Evolutionary conservation across 441 rosid species (phyloP), one percentile per base, ranked within the genome.

Genomic region (Populus hybrid): DNA sequence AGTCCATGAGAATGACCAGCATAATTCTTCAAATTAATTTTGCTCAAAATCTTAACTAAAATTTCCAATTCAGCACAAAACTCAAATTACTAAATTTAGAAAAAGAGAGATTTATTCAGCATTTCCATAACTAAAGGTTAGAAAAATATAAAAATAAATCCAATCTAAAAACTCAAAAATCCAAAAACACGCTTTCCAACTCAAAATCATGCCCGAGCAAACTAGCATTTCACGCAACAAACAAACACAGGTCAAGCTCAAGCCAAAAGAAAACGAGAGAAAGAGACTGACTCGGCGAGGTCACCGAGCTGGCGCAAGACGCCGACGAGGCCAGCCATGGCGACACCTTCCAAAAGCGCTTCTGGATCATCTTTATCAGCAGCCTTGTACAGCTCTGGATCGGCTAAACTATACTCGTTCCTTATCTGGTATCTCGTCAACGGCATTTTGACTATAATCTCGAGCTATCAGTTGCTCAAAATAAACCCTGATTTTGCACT

Each of bases 261-360:
- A 70, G 75, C 72, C 20, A 18, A 4, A 24, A 50, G 18, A 50
- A 16, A 16, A 4, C n/a, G 7, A 50, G 30, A 73, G 36, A 71
- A 38, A 79, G 81, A 81, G 67, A 88, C 95, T 76, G 67, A 95
- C 99, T 93, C 94, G 34, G 99, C 92, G 18, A 95, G 97, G 90
- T 95, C 99, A 16, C 98, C 99, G 72, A 95, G 98, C 90, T 95
- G 99, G 81, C 99, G 97, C 79, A 95, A 79, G 81, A 93, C 84
- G 64, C 97, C 98, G 76, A 95, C 93, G 59, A 94, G 98, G 46
- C 92, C 99, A 72, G 99, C 91, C 98, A 94, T 94, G 81, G 97
- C 91, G 40, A 93, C 90, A 64, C 90, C 92, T 85, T 95, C 97
- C 20, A 93, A 85, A 36, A 95, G 87, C 77, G 94, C 92, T 78